A percentile compares a stretch with the other conserved stretches of the same genome.
These are phyloP conservation scores for Arbutus unedo DNA, from an alignment of 148 eudicot genomes.

Conservation along the genomic window DNA sequence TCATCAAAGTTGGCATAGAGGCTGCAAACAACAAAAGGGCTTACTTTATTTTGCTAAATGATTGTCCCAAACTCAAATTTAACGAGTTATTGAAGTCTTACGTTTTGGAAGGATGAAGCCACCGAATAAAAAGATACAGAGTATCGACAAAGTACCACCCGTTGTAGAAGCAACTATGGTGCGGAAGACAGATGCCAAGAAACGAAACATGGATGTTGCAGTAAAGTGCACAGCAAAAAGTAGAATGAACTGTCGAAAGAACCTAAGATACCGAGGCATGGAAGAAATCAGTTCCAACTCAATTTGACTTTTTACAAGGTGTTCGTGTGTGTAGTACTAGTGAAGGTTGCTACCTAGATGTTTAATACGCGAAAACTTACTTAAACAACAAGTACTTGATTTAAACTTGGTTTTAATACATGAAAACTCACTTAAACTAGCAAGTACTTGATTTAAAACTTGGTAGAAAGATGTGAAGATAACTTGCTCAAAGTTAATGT, in stretches of 20 bases:
- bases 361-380: neutral
- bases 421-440: neutral
- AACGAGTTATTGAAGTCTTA: constrained; percentile 24
- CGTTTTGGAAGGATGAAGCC: constrained; percentile 71
- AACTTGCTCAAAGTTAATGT: neutral
- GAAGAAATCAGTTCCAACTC: neutral
- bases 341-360: neutral
- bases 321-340: no score
- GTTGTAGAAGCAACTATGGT: constrained; percentile 42
- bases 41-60: neutral
- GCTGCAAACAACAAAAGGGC: constrained; percentile 43
- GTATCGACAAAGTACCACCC: constrained; percentile 41
- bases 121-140: constrained; percentile 46
- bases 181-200: constrained; percentile 59
- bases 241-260: constrained; percentile 60
- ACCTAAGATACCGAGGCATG: constrained; percentile 37
- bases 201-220: constrained; percentile 64
- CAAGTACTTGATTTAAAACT: neutral
- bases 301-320: neutral
- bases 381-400: neutral
- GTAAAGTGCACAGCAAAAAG: constrained; percentile 52
- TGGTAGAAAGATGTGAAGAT: neutral
- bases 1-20: constrained; percentile 81
- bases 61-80: neutral
- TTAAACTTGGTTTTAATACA: neutral